Conservation (phyloP, 768 basidiomycete species). For the Lactifluus volemus region DNA sequence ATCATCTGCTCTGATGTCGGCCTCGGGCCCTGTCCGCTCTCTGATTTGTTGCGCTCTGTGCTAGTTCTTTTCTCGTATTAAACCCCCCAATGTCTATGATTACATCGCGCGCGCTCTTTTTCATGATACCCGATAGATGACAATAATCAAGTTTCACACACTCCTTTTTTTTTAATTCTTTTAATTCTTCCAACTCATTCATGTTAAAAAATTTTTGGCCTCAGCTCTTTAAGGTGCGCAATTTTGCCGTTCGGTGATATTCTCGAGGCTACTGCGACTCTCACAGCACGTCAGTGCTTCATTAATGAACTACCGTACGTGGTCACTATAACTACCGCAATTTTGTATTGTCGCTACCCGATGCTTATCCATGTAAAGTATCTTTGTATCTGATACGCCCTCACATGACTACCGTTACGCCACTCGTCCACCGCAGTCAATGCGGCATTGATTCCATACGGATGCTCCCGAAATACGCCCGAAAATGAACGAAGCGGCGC, state of each 20-base stretch:
- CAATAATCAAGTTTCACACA: constrained; percentile 1
- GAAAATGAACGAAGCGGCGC: neutral
- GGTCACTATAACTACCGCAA: constrained; percentile 15
- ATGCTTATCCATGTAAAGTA: neutral
- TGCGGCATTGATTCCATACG: neutral
- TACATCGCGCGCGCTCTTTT: neutral
- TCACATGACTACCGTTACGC: constrained; percentile 1
- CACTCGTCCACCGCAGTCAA: neutral
- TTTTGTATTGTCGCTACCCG: constrained; percentile 15
- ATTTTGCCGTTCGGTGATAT: neutral
- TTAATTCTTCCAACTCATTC: neutral
- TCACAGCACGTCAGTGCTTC: neutral
- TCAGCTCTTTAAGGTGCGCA: neutral
- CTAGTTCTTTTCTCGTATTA: neutral
- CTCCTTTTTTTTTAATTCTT: neutral
- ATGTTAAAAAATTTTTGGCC: neutral
- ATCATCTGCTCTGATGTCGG: constrained; percentile 1
- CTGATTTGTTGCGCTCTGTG: neutral
- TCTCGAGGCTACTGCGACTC: neutral
- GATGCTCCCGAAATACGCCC: neutral
- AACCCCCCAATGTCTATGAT: neutral
- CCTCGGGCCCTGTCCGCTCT: constrained; percentile 2
- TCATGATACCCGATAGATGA: neutral
- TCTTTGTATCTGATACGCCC: neutral
- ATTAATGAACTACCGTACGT: constrained; percentile 3